These are phyloP conservation scores for Salix arbutifolia DNA, from an alignment of 345 rosid genomes.

Conservation along the genomic window DNA sequence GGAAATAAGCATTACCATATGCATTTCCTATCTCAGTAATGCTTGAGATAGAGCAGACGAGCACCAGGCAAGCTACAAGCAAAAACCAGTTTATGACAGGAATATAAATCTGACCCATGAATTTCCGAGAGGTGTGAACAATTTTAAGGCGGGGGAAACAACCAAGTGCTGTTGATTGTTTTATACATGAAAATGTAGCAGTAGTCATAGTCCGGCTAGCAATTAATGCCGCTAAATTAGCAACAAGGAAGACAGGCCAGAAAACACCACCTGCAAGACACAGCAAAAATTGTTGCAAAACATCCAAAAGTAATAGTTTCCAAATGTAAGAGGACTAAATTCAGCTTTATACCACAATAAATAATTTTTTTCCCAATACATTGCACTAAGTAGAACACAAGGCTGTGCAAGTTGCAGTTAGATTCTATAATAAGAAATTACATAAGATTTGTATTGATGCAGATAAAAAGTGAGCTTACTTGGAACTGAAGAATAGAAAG, in stretches of 20 bases:
- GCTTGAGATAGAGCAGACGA: constrained; percentile 79
- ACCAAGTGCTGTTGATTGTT: constrained; percentile 93
- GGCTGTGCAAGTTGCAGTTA: not conserved
- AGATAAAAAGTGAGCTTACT: constrained; percentile 45
- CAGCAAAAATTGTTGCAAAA: constrained; percentile 3
- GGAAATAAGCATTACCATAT: constrained; percentile 61
- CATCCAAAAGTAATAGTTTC: not conserved
- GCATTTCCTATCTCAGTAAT: constrained; percentile 94
- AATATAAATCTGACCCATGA: constrained; percentile 99
- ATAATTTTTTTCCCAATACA: not conserved
- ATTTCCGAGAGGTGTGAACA: constrained; percentile 94
- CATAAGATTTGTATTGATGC: not conserved
- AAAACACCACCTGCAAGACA: constrained; percentile 61
- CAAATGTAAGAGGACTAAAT: constrained; percentile 4
- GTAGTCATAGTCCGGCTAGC: constrained; percentile 98
- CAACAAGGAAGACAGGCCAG: constrained; percentile 85
- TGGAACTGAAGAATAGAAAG: constrained; percentile 86
- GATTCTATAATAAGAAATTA: not conserved
- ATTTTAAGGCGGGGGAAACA: constrained; percentile 98
- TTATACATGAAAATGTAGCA: constrained; percentile 98
- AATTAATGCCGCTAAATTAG: constrained; percentile 89
- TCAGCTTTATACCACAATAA: not conserved
- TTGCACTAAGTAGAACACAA: not conserved
- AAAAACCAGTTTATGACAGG: constrained; percentile 99
- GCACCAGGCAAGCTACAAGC: constrained; percentile 73